These are phyloP conservation scores for Nemophila menziesii DNA, from an alignment of 257 asterid genomes.

Conservation along the genomic window DNA sequence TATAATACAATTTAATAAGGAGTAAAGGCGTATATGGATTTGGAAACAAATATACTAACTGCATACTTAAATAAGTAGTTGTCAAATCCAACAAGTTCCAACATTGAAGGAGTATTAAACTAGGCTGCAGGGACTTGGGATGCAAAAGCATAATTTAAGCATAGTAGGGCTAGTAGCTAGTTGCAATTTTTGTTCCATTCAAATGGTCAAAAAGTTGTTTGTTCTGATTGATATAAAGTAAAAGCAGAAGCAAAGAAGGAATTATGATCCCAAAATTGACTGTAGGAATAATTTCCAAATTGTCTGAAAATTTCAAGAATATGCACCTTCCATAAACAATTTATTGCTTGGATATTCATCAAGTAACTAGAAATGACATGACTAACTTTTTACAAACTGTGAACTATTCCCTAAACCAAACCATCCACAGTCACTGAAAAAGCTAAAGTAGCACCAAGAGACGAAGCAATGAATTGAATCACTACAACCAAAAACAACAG, in stretches of 20 bases:
- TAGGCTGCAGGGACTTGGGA: neutral
- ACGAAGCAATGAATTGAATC: neutral
- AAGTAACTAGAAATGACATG: neutral
- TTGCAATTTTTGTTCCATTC: conserved; percentile 1
- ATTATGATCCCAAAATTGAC: conserved; percentile 22
- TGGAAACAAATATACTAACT: no score
- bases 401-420: no score
- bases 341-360: conserved; percentile 38
- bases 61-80: no score
- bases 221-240: conserved; percentile 24
- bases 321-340: conserved; percentile 39
- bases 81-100: neutral
- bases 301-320: conserved; percentile 27
- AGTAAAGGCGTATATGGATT: no score
- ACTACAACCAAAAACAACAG: neutral
- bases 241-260: conserved; percentile 25
- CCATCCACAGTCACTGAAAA: neutral
- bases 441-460: no score
- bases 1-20: no score
- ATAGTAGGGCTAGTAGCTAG: no score
- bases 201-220: conserved; percentile 25
- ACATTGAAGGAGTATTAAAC: neutral
- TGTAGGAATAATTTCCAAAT: conserved; percentile 17
- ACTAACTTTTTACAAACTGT: neutral
- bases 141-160: neutral